Base-by-base conservation (phyloP, 2,329 filamentous ascomycete genomes). In the Talaromyces sp. region DNA sequence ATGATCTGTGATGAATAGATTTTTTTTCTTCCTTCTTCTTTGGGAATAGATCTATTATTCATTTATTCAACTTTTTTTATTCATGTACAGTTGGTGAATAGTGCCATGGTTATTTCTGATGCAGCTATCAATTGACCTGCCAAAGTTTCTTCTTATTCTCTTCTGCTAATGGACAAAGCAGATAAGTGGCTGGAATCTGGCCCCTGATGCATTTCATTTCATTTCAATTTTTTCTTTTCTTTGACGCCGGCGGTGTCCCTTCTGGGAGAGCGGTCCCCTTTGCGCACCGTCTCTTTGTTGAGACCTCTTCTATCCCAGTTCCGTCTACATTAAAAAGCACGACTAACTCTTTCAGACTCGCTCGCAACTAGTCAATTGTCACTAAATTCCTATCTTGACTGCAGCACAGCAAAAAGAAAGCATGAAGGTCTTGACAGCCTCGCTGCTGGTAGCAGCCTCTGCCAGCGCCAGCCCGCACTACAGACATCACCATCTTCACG, bases 1-100 rank as follows among this genome's bases (percentile, higher is more conserved):
- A 57, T 74, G 53, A 32, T 55, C 11, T n/a, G 7, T 22, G 58
- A 47, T 47, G 44, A 22, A 53, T 53, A 28, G 15, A 17, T 8
- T 17, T 30, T 19, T 28, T 28, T 22, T n/a, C n/a, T 22, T 22
- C 2, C 22, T 22, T 28, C 8, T 53, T 53, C 19, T 13, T 30
- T 17, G 13, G 22, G 22, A 17, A 52, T 28, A 17, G 49, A 52
- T 22, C 9, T 22, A 36, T 15, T 22, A 22, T 47, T 47, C 44
- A 47, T 53, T 30, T 30, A 30, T 53, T 11, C 3, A 53, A 10
- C 30, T 4, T 19, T 28, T 11, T 28, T n/a, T 19, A 4, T 9
- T 53, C 27, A 9, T 47, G 44, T 47, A 47, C 44, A 47, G 44
- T 25, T 47, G 44, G 44, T 47, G 19, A 47, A 47, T 47, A 47